Evolutionary conservation across 192 early-diverging fungal genomes (phyloP), one percentile per base, ranked within the genome.

Genomic region (Phycomyces blakesleeanus): DNA sequence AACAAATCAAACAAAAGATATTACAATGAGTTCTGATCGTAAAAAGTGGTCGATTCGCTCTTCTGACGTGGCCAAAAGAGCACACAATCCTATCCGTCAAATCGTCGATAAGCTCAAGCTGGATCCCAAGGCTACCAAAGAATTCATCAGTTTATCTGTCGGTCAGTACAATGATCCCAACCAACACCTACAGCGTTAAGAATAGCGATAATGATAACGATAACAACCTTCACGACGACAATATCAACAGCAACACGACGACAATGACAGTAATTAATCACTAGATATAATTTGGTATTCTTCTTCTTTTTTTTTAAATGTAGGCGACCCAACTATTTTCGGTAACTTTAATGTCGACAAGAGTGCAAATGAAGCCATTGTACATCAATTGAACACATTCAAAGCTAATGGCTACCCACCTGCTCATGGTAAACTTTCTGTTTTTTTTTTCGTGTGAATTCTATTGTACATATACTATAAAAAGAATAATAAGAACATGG

Each of bases 321-420:
- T 81, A 71, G 87, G 93, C 53, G 93, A 96, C 73, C 93, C 93
- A 14, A 93, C 93, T 5, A 80, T 87, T 40, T 93, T 91, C 83
- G 93, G 93, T 37, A 96, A 96, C 79, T 89, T 96, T 76, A 91
- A 93, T 67, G 79, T 89, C 22, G 81, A 89, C 69, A 69, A 83
- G 9, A 81, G 68, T 27, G 78, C 77, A 47, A 86, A 86, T 60
- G 84, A 92, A 15, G 85, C 90, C n/a, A 84, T 96, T 27, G 75
- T 82, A 21, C 78, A 83, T 41, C 79, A 88, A 22, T 67, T 91
- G 34, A 58, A 85, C 34, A 81, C 79, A n/a, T 90, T 79, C 76
- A 83, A 85, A 65, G 82, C 83, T 58, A 96, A 96, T 61, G 93
- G 93, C 34, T 96, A 96, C 68, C 81, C 81, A 27, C 88, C 89